Evolutionary conservation across 2,329 filamentous ascomycete species (phyloP).

Genomic region (Fusarium chlamydosporum): DNA sequence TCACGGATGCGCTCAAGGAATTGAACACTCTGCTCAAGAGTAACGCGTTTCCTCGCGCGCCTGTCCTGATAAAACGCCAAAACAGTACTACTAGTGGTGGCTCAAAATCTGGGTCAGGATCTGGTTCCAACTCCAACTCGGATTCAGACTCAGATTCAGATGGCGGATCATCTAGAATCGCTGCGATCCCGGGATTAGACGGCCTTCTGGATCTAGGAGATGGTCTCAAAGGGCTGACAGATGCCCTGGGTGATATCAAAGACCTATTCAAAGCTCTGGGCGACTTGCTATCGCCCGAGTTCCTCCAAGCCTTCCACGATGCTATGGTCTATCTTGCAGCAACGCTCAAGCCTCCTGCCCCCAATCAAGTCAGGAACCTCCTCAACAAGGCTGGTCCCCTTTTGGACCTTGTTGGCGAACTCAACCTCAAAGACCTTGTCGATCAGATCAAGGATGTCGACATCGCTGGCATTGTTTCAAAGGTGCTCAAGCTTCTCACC

Average conservation of each 20-base stretch:
- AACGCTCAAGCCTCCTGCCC: slow-evolving; percentile 57
- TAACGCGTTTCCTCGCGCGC: slow-evolving; percentile 27
- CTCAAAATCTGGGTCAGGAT: slow-evolving; percentile 6
- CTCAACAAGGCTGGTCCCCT: slow-evolving; percentile 51
- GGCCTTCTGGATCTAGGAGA: slow-evolving; percentile 36
- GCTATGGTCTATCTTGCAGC: slow-evolving; percentile 58
- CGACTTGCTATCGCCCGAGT: slow-evolving; percentile 56
- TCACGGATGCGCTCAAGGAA: slow-evolving; percentile 61
- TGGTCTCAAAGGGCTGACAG: slow-evolving; percentile 47
- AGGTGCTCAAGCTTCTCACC: slow-evolving; percentile 52
- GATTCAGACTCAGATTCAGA: slow-evolving; percentile 13
- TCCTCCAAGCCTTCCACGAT: slow-evolving; percentile 59
- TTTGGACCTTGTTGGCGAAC: slow-evolving; percentile 50
- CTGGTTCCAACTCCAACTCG: not conserved
- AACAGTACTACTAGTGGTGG: slow-evolving; percentile 26
- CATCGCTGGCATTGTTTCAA: slow-evolving; percentile 51
- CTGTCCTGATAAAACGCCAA: slow-evolving; percentile 34
- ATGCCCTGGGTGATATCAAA: slow-evolving; percentile 45
- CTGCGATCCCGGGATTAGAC: slow-evolving; percentile 36
- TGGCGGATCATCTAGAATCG: not conserved
- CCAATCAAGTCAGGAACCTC: slow-evolving; percentile 50
- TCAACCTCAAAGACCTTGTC: slow-evolving; percentile 55
- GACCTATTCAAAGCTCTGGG: slow-evolving; percentile 51
- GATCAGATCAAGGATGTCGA: slow-evolving; percentile 53
- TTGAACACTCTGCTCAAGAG: slow-evolving; percentile 59